Conservation (phyloP, 495 filamentous ascomycete genomes). For the Aspergillus biplanus region DNA sequence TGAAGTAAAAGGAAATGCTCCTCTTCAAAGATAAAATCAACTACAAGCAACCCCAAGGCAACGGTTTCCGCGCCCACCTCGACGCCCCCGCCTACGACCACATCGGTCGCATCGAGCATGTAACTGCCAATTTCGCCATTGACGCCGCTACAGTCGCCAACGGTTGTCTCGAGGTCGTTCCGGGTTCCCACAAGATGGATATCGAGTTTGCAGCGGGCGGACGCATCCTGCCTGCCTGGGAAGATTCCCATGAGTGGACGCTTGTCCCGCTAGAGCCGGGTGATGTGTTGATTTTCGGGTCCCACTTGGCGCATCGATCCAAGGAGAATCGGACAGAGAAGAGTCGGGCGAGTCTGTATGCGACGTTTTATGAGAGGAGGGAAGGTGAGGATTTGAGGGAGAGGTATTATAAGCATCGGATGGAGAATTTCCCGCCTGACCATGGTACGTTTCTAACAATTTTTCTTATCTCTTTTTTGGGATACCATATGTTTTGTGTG, state of each 20-base stretch:
- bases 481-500: not conserved
- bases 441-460: constrained; percentile 28
- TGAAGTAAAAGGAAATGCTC: constrained; percentile 38
- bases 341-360: constrained; percentile 44
- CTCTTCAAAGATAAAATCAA: constrained; percentile 54
- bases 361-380: constrained; percentile 42
- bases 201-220: constrained; percentile 36
- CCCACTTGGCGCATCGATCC: constrained; percentile 46
- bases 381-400: constrained; percentile 42
- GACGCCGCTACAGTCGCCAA: constrained; percentile 43
- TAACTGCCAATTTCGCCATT: constrained; percentile 47
- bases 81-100: constrained; percentile 50
- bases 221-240: constrained; percentile 41
- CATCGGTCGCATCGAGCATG: constrained; percentile 46
- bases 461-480: not conserved
- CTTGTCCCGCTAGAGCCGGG: constrained; percentile 41
- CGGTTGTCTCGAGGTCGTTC: constrained; percentile 47
- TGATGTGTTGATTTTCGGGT: constrained; percentile 46
- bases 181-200: constrained; percentile 44
- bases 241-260: constrained; percentile 38
- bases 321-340: constrained; percentile 38
- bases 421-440: constrained; percentile 44
- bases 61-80: constrained; percentile 47
- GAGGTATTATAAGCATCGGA: constrained; percentile 44
- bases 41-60: constrained; percentile 42